Evolutionary conservation across 768 basidiomycete species (phyloP), one percentile per base, ranked within the genome.

Genomic region (Lentinula sp.): DNA sequence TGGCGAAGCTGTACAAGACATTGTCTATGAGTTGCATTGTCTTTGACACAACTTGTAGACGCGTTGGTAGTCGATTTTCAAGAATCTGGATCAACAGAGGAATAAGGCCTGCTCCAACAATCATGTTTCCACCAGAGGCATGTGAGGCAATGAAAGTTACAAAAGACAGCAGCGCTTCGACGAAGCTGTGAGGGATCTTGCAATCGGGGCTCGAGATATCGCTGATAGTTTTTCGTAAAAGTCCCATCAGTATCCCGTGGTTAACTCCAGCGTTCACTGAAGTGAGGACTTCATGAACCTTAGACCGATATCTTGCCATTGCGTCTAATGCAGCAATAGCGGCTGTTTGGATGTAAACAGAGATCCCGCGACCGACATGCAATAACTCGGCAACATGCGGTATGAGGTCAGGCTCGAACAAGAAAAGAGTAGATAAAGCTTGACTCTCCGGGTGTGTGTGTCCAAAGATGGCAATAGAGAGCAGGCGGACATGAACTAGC

Each of bases 201-300:
- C 85, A 89, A 23, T 86, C 81, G 1, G 86, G 78, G 60, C 82
- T 82, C 58, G 82, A 79, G 21, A 94, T 84, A 62, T 93, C 89
- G 16, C 79, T 71, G 16, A 93, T 87, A 23, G 91, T 90, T 73
- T 86, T 88, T 63, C 95, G 84, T 59, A 98, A 80, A 39, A 95
- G 78, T 32, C 89, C 88, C 88, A 98, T 93, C 28, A 99, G 73
- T 43, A 94, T 88, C 11, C 97, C 97, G 69, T 98, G 97, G 67
- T 94, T 97, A 59, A 98, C 93, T 48, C 93, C 93, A 28, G 93
- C 95, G 70, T 97, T 97, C 40, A 98, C 84, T 1, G 95, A 88
- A 4, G 88, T 87, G 50, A 97, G 73, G 42, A 96, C 93, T 69
- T 98, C 97, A 66, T 87, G 84, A 39, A 91, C 81, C 70, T 89